Evolutionary conservation across 1,139 yeast genomes (phyloP).

Genomic region (Yamadazyma oceani): DNA sequence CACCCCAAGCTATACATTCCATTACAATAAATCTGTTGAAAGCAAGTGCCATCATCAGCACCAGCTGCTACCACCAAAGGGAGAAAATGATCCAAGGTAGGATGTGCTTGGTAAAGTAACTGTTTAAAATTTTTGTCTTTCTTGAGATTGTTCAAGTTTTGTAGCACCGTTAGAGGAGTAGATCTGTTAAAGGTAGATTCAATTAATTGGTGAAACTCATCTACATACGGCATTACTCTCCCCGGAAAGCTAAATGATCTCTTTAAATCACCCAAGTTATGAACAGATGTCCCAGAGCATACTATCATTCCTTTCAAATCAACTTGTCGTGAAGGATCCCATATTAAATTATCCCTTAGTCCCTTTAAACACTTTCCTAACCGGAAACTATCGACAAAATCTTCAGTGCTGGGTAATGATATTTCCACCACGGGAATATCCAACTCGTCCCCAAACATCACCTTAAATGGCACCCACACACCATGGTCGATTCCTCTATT

Average conservation of each 20-base stretch:
- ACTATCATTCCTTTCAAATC: conserved; percentile 49
- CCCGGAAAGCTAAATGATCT: conserved; percentile 19
- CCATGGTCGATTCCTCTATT: conserved; percentile 79
- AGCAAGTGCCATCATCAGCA: conserved; percentile 40
- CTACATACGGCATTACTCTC: conserved; percentile 45
- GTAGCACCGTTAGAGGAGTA: conserved; percentile 24
- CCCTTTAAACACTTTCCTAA: conserved; percentile 56
- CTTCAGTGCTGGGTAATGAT: conserved; percentile 52
- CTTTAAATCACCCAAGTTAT: conserved; percentile 61
- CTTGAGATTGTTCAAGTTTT: conserved; percentile 32
- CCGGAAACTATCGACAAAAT: conserved; percentile 48
- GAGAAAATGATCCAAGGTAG: conserved; percentile 70
- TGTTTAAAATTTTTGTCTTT: conserved; percentile 21
- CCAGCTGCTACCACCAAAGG: conserved; percentile 73
- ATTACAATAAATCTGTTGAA: conserved; percentile 47
- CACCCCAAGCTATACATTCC: conserved; percentile 57
- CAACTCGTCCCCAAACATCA: conserved; percentile 66
- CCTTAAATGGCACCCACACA: conserved; percentile 76
- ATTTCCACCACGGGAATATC: conserved; percentile 55
- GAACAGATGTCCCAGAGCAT: conserved; percentile 79
- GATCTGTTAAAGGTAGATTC: conserved; percentile 12
- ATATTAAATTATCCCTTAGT: conserved; percentile 46
- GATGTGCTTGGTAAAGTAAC: conserved; percentile 59
- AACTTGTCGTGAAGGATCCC: conserved; percentile 27
- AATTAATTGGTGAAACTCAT: conserved; percentile 16